Evolutionary conservation across 2,329 filamentous ascomycete genomes (phyloP).

Genomic region (Bipolaris bicolor): DNA sequence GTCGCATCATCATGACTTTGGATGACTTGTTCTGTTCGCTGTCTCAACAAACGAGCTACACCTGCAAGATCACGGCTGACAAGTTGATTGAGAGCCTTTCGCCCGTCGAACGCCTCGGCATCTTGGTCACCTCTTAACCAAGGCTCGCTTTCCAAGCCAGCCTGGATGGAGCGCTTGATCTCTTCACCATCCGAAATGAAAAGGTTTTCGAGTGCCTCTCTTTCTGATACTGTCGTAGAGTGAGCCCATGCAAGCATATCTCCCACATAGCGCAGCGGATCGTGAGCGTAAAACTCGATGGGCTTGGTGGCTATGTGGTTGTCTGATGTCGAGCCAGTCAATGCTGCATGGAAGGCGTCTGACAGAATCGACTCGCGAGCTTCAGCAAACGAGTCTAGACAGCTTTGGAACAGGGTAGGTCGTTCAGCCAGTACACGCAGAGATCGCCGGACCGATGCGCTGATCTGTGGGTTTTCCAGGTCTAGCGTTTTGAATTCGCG

Average conservation of each 20-base stretch:
- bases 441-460: constrained; percentile 79
- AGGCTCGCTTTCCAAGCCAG: constrained; percentile 79
- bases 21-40: constrained; percentile 88
- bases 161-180: constrained; percentile 80
- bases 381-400: constrained; percentile 90
- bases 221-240: constrained; percentile 90
- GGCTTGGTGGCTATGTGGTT: constrained; percentile 71
- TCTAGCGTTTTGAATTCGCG: constrained; percentile 91
- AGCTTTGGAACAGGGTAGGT: constrained; percentile 89
- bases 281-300: constrained; percentile 92
- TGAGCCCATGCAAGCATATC: constrained; percentile 99
- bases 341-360: constrained; percentile 84
- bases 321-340: constrained; percentile 73
- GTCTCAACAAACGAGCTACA: constrained; percentile 81
- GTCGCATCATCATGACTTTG: constrained; percentile 91
- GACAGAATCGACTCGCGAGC: constrained; percentile 85
- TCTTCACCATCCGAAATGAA: constrained; percentile 92
- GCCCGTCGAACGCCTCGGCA: constrained; percentile 73
- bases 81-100: constrained; percentile 80
- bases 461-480: constrained; percentile 92
- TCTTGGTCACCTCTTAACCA: constrained; percentile 70
- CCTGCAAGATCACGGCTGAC: constrained; percentile 85
- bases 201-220: constrained; percentile 86
- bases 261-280: constrained; percentile 87
- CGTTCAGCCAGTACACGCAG: constrained; percentile 87